Evolutionary conservation across 2,329 filamentous ascomycete species (phyloP), one percentile per base, ranked within the genome.

Genomic region (Penicillium sp.): DNA sequence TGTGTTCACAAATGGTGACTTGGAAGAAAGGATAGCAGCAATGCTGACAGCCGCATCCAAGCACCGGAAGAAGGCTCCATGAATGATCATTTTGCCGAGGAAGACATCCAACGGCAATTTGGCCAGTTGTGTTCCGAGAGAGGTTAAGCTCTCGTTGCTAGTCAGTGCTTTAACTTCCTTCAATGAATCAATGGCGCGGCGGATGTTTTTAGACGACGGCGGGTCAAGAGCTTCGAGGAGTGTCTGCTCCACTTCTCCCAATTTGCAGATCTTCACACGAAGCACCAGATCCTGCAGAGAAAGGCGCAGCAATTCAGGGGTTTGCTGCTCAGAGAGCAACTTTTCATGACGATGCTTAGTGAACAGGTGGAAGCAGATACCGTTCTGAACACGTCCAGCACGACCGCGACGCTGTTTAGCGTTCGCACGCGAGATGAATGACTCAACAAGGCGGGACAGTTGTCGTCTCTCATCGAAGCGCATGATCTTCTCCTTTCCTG

Each of bases 401-500:
- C 94, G 87, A 56, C 94, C 94, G 61, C 93, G 87, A 57, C 94
- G 86, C 72, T 99, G 94, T 69, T 97, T 97, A 1, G 94, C 93
- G 70, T 97, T 97, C 14, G 94, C 94, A 53, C 89, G 85, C 1
- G 93, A 96, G 61, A 99, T 96, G 72, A 97, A 99, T 0, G 92
- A 92, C 71, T 97, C 93, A 34, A 96, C 88, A 20, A 99, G 82
- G 22, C 90, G 85, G 1, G 93, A 97, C 34, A 99, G 81, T 69
- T 99, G 94, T 55, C 92, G 84, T 53, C 90, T 85, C 76, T 99
- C 94, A 69, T 99, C 93, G 66, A 96, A 97, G 29, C 74, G 82
- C 93, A 97, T 97, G 74, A 96, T 93, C 63, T 95, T 92, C 74
- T 97, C 93, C 74, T 96, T 97, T 55, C 94, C 94, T 0, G 92